Conservation (phyloP, 1,139 yeast species). For the Nakaseomyces uthaithaninus region DNA sequence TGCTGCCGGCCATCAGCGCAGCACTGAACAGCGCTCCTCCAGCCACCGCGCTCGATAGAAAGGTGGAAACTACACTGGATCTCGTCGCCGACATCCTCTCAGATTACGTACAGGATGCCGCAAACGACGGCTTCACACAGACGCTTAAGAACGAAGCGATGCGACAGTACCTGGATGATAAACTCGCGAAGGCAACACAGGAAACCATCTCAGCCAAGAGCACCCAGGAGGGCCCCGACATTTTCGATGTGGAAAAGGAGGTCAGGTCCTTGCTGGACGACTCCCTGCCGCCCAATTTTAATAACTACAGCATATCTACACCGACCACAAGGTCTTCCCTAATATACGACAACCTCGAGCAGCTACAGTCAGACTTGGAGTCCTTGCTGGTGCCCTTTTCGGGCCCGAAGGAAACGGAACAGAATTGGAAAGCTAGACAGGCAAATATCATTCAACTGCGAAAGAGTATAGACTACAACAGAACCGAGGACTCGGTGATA, state of each 20-base stretch:
- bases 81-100: neutral
- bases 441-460: conserved; percentile 50
- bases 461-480: conserved; percentile 52
- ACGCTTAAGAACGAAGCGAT: neutral
- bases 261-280: neutral
- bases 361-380: conserved; percentile 35
- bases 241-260: conserved; percentile 1
- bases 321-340: neutral
- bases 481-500: conserved; percentile 21
- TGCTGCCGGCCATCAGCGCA: neutral
- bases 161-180: neutral
- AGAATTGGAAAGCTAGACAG: conserved; percentile 77
- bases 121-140: neutral
- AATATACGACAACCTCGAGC: conserved; percentile 29
- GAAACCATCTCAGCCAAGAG: conserved; percentile 1
- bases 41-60: neutral
- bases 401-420: conserved; percentile 74
- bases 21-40: neutral
- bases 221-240: neutral
- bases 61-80: neutral
- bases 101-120: neutral
- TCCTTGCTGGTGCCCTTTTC: conserved; percentile 41
- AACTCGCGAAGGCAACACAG: neutral
- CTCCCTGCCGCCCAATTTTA: conserved; percentile 4
- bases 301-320: neutral